Percentiles rank a stretch among this genome's conserved stretches.
Evolutionary conservation across 768 basidiomycete genomes (phyloP).

Genomic region (Tulasnella sp.): DNA sequence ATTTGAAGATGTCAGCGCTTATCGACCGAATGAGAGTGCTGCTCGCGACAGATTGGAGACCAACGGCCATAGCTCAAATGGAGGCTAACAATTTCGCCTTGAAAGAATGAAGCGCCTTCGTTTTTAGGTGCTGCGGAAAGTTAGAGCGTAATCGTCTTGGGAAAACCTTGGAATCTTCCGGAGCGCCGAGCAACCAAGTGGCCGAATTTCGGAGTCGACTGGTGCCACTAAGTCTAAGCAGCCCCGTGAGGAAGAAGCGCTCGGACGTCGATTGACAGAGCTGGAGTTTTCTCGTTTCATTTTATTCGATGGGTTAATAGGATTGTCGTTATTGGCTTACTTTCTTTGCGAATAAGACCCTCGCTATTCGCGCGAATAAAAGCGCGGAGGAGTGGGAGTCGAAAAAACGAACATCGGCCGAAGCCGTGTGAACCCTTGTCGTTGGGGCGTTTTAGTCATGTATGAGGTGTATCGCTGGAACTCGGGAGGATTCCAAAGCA

Average conservation of each 20-base stretch:
- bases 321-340: background rate
- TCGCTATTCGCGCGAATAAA: background rate
- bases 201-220: too few species aligned
- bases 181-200: too few species aligned
- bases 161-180: too few species aligned
- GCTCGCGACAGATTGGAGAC: constrained; percentile 1
- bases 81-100: background rate
- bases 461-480: background rate
- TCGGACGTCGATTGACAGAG: background rate
- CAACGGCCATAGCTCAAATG: background rate
- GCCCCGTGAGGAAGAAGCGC: too few species aligned
- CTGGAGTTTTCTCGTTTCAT: background rate
- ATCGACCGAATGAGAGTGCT: background rate
- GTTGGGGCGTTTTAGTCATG: background rate
- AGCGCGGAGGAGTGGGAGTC: too few species aligned
- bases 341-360: background rate
- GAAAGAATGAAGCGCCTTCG: background rate
- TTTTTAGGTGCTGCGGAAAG: background rate
- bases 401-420: background rate
- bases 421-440: background rate
- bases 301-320: background rate
- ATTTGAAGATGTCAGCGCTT: constrained; percentile 3
- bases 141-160: background rate
- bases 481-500: background rate
- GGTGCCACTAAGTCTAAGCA: too few species aligned